A percentile compares a stretch with the other conserved stretches of the same genome.
Conservation (phyloP, 306 rosid species). For the Mimosa pudica region DNA sequence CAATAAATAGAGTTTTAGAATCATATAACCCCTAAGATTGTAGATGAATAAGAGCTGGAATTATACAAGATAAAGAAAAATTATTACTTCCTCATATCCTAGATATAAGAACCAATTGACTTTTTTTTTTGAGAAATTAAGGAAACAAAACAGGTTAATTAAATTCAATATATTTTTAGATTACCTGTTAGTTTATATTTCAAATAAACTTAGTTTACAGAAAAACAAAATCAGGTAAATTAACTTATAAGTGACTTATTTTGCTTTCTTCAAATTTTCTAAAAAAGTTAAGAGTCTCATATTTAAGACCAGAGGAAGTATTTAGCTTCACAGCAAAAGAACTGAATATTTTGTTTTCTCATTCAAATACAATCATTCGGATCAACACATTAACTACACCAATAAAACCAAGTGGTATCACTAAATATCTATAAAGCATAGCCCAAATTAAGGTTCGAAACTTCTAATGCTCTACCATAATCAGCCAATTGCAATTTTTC, state of each 20-base stretch:
- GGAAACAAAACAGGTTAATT: no score
- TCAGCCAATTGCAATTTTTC: neutral
- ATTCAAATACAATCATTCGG: neutral
- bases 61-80: neutral
- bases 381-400: neutral
- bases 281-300: no score
- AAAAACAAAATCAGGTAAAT: no score
- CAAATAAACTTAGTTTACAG: no score
- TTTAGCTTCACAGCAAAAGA: constrained; percentile 4
- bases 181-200: no score
- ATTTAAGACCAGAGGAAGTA: neutral
- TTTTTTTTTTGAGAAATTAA: no score
- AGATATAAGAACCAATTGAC: no score
- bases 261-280: no score
- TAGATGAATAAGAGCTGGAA: constrained; percentile 26
- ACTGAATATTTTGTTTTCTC: neutral
- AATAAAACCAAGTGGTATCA: neutral
- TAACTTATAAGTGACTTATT: no score
- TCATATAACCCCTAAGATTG: constrained; percentile 4
- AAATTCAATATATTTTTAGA: no score
- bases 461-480: neutral
- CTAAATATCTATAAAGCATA: neutral
- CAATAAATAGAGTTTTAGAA: neutral
- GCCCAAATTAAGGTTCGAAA: neutral
- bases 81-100: no score